Evolutionary conservation across 1,284 basidiomycete genomes (phyloP), one percentile per base, ranked within the genome.

Genomic region (Cryptococcus sp.): DNA sequence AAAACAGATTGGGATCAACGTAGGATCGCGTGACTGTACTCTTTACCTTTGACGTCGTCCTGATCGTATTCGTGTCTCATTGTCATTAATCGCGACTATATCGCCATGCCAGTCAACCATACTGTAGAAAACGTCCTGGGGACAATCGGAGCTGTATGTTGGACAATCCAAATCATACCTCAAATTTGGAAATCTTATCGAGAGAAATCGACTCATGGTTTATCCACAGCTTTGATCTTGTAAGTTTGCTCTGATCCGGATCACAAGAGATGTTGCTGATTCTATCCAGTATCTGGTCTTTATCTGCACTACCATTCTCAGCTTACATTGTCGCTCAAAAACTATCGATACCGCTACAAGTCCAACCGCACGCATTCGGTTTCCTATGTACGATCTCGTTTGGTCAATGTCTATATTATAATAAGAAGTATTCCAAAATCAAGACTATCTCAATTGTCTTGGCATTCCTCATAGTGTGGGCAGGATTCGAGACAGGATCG

Each of bases 301-400:
- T 83, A 7, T 80, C 86, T 0, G 80, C 81, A 0, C 72, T 82
- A 5, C 85, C 86, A 61, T 78, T 89, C 15, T 87, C 86, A n/a
- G 80, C 84, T 11, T 91, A 90, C 64, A 79, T 78, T 32, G 80
- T 90, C 48, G 78, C 84, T 0, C 84, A 87, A 65, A 75, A 84
- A 57, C 78, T 89, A 53, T 89, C 86, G 65, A 82, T 90, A 32
- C 88, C 88, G 1, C 80, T 81, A 34, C 75, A 77, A 52, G 62
- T 89, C 2, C 88, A 91, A 68, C 88, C 88, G 2, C 88, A 90
- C 64, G 67, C 86, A 0, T 88, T 90, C 64, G 83, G 83, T 0
- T 76, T 80, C 14, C 76, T 90, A 30, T 78, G 81, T 2, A 78
- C 86, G 11, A 57, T 86, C 13, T 86, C 85, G 0, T 88, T 86